Conservation (phyloP, 441 rosid species). For the Populus hybrid region DNA sequence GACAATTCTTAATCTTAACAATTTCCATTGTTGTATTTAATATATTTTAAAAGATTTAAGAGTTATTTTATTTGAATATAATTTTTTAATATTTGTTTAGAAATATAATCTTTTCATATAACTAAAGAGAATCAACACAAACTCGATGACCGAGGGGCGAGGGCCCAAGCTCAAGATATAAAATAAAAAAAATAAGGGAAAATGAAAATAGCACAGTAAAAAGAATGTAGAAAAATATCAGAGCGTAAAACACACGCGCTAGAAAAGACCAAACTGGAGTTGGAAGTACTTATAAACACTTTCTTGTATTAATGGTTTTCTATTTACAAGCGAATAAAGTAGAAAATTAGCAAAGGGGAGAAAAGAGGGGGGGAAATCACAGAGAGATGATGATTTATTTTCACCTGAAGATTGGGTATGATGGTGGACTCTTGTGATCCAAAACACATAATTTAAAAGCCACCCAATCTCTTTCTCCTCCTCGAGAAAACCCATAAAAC, state of each 20-base stretch:
- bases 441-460: slow-evolving; percentile 18
- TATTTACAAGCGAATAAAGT: background rate
- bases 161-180: background rate
- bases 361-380: background rate
- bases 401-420: slow-evolving; percentile 37
- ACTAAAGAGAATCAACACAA: too few relatives aligned
- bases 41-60: too few relatives aligned
- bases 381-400: background rate
- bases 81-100: too few relatives aligned
- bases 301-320: background rate
- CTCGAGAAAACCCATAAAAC: background rate
- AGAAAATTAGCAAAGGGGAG: background rate
- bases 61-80: too few relatives aligned
- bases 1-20: too few relatives aligned
- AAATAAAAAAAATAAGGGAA: too few relatives aligned
- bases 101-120: too few relatives aligned
- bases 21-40: background rate
- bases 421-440: slow-evolving; percentile 21
- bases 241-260: background rate
- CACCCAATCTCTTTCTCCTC: background rate
- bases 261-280: background rate
- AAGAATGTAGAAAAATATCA: background rate
- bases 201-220: background rate
- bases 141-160: too few relatives aligned
- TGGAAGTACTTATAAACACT: background rate